phyloP scores from a whole-genome alignment of 345 rosid species.

The Lepidium aucheri region DNA sequence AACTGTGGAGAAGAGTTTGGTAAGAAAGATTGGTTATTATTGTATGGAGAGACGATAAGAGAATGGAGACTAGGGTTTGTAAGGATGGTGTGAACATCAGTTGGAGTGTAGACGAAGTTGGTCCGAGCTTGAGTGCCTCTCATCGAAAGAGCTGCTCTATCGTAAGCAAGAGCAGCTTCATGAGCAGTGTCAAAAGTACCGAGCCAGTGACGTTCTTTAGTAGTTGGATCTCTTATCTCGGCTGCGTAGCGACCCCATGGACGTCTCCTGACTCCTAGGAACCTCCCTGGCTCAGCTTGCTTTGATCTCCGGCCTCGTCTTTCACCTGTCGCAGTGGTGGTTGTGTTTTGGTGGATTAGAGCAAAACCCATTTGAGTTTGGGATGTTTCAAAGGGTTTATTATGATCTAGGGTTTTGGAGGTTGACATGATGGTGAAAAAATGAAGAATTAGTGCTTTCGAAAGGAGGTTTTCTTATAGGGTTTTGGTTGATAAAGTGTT shows the following conservation, averaged over 20 bases:
- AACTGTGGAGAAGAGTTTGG: constrained; percentile 32
- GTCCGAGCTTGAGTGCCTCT: constrained; percentile 93
- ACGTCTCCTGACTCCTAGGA: constrained; percentile 81
- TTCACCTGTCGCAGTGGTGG: constrained; percentile 34
- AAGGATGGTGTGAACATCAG: constrained; percentile 28
- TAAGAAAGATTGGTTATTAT: constrained; percentile 42
- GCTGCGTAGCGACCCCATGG: constrained; percentile 99
- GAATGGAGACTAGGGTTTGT: constrained; percentile 35
- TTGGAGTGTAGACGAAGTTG: constrained; percentile 60
- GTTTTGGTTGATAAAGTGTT: constrained; percentile 3
- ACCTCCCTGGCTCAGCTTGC: constrained; percentile 82
- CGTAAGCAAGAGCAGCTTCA: constrained; percentile 95
- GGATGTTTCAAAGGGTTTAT: constrained; percentile 19
- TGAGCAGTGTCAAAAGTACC: constrained; percentile 98
- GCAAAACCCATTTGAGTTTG: constrained; percentile 37
- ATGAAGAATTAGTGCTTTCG: neutral
- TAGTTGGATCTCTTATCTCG: constrained; percentile 89
- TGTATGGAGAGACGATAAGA: constrained; percentile 39
- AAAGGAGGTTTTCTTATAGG: constrained; percentile 10
- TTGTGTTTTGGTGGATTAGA: constrained; percentile 45
- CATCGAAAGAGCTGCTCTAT: constrained; percentile 93
- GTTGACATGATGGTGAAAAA: constrained; percentile 21
- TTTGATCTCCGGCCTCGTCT: constrained; percentile 70
- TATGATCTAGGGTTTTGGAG: constrained; percentile 29
- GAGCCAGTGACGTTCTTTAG: constrained; percentile 97